phyloP scores from a whole-genome alignment of 148 eudicot genomes.

The Heliosperma pusillum region DNA sequence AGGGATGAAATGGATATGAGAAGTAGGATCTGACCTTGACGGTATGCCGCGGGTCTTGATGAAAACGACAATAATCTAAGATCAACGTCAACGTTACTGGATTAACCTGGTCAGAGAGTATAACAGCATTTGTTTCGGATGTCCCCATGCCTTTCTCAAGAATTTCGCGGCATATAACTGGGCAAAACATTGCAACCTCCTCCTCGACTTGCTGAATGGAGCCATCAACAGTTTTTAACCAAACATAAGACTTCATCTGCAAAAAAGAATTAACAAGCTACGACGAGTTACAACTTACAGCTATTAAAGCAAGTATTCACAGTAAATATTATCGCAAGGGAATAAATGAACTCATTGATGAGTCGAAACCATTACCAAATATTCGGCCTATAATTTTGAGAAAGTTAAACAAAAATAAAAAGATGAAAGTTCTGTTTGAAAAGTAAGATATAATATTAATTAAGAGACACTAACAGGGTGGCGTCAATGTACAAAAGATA shows the following conservation, averaged over 20 bases:
- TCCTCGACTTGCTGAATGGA: slow-evolving; percentile 82
- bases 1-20: neutral
- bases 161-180: slow-evolving; percentile 70
- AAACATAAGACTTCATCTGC: slow-evolving; percentile 74
- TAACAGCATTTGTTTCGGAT: slow-evolving; percentile 67
- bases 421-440: too few relatives aligned
- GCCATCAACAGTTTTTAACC: slow-evolving; percentile 84
- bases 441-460: too few relatives aligned
- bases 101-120: slow-evolving; percentile 74
- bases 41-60: slow-evolving; percentile 75
- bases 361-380: too few relatives aligned
- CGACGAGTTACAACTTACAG: neutral
- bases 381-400: too few relatives aligned
- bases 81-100: slow-evolving; percentile 57
- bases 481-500: too few relatives aligned
- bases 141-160: slow-evolving; percentile 72
- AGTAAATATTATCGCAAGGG: neutral
- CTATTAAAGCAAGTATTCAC: neutral
- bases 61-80: slow-evolving; percentile 78
- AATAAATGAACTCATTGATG: too few relatives aligned
- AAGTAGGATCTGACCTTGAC: slow-evolving; percentile 44
- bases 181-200: slow-evolving; percentile 88
- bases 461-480: too few relatives aligned
- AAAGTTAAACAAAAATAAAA: too few relatives aligned
- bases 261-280: slow-evolving; percentile 10